Conservation (phyloP, 331 rosid genomes). For the Acacia concinna region DNA sequence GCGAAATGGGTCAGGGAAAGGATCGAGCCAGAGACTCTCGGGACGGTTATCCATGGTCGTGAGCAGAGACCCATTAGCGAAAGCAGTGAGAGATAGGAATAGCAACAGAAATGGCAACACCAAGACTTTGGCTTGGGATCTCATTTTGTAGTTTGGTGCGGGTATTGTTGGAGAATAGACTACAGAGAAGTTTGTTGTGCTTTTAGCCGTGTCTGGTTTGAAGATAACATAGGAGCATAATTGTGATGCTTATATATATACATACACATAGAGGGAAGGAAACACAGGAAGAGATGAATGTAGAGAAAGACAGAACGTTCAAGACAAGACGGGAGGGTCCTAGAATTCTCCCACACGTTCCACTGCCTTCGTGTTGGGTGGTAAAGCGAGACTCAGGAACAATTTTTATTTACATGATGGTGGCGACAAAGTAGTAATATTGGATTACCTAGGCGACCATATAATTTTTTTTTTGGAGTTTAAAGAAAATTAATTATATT, state of each 20-base stretch:
- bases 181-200: background rate
- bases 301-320: conserved; percentile 39
- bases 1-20: conserved; percentile 48
- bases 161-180: background rate
- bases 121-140: background rate
- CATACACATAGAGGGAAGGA: background rate
- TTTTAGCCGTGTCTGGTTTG: background rate
- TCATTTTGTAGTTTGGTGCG: background rate
- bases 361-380: background rate
- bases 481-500: no score
- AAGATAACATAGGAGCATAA: background rate
- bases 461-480: no score
- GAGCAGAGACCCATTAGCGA: conserved; percentile 42
- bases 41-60: conserved; percentile 41
- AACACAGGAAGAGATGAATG: background rate
- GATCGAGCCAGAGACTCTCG: conserved; percentile 32
- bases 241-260: background rate
- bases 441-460: no score
- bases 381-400: no score
- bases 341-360: conserved; percentile 27
- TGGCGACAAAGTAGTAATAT: no score
- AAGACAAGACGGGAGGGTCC: conserved; percentile 17
- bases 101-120: background rate
- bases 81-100: conserved; percentile 27
- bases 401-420: no score